Evolutionary conservation across 176 grass and related monocot species (phyloP).

Genomic region (Thinopyrum elongatum): DNA sequence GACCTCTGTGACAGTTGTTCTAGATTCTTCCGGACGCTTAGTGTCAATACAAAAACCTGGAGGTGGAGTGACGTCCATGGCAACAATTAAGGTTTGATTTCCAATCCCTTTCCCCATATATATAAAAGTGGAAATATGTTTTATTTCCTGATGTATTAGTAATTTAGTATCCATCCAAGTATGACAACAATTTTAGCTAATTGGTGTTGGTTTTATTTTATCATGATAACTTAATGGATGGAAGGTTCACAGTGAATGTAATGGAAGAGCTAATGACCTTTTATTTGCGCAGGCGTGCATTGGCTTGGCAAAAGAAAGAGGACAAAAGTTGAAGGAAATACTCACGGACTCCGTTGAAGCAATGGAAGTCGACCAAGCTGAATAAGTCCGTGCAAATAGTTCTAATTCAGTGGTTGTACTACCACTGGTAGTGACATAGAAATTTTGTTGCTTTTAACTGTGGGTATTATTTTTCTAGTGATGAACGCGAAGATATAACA

Average conservation of each 20-base stretch:
- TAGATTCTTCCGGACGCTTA: slow-evolving; percentile 66
- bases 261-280: background rate
- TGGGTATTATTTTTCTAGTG: background rate
- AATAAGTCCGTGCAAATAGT: slow-evolving; percentile 24
- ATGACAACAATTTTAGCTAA: background rate
- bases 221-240: background rate
- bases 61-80: slow-evolving; percentile 47
- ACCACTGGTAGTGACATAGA: background rate
- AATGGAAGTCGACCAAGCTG: slow-evolving; percentile 71
- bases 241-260: background rate
- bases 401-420: slow-evolving; percentile 6
- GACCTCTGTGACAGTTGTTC: slow-evolving; percentile 67
- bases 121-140: background rate
- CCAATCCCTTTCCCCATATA: background rate
- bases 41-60: slow-evolving; percentile 81
- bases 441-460: slow-evolving; percentile 10
- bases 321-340: slow-evolving; percentile 44
- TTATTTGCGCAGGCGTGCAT: slow-evolving; percentile 54
- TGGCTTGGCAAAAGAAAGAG: slow-evolving; percentile 54
- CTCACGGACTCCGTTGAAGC: slow-evolving; percentile 49
- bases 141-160: background rate
- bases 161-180: background rate
- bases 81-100: slow-evolving; percentile 66
- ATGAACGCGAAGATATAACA: background rate
- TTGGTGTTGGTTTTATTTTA: background rate